phyloP scores from a whole-genome alignment of 306 rosid species.

The Cucumis cinereus region DNA sequence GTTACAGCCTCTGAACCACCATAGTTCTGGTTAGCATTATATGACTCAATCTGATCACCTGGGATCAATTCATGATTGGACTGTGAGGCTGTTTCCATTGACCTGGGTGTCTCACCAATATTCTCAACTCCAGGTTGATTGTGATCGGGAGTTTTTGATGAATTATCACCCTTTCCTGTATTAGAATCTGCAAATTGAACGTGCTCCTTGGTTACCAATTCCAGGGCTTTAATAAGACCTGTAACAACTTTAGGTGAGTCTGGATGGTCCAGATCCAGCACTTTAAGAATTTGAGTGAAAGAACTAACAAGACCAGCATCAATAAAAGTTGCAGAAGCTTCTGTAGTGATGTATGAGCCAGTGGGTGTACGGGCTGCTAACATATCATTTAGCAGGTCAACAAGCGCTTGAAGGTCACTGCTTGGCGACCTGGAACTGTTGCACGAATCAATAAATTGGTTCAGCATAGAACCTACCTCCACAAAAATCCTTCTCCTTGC shows the following conservation, averaged over 20 bases:
- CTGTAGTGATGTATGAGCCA: slow-evolving; percentile 70
- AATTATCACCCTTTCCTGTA: slow-evolving; percentile 51
- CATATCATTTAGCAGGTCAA: slow-evolving; percentile 79
- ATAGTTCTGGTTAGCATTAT: slow-evolving; percentile 43
- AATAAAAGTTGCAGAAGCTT: slow-evolving; percentile 78
- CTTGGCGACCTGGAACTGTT: slow-evolving; percentile 46
- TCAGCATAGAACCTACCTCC: slow-evolving; percentile 54
- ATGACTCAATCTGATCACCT: slow-evolving; percentile 47
- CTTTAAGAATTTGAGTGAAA: slow-evolving; percentile 54
- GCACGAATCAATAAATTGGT: slow-evolving; percentile 61
- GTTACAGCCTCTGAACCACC: slow-evolving; percentile 89
- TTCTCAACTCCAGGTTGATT: slow-evolving; percentile 44
- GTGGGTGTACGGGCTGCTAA: slow-evolving; percentile 82
- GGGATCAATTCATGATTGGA: slow-evolving; percentile 41
- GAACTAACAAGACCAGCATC: slow-evolving; percentile 76
- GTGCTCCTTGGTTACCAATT: slow-evolving; percentile 79
- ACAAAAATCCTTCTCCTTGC: slow-evolving; percentile 78
- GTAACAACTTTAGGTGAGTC: slow-evolving; percentile 88
- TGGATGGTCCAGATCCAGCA: slow-evolving; percentile 78
- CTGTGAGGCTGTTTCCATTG: slow-evolving; percentile 56
- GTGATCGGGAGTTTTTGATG: slow-evolving; percentile 48
- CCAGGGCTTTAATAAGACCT: slow-evolving; percentile 76
- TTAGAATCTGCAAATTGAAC: slow-evolving; percentile 55
- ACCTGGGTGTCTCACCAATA: slow-evolving; percentile 38
- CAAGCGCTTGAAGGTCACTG: slow-evolving; percentile 56